A percentile compares a stretch with the other conserved stretches of the same genome.
phyloP scores from a whole-genome alignment of 306 rosid species.

The Trifolium repens region DNA sequence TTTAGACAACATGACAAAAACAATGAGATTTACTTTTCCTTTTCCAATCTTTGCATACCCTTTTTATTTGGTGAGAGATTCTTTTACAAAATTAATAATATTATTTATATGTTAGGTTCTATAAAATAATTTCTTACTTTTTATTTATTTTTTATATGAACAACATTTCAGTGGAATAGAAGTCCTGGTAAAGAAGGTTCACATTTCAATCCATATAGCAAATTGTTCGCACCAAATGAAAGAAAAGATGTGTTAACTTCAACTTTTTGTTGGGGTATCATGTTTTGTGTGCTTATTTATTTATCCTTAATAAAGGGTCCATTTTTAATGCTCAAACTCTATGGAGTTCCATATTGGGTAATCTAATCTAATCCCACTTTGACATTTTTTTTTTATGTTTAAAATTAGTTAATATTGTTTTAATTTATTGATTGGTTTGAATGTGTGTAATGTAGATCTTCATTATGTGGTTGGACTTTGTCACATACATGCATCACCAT shows the following conservation, averaged over 20 bases:
- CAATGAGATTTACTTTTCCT: conserved; percentile 75
- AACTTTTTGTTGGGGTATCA: conserved; percentile 69
- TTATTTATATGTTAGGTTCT: neutral
- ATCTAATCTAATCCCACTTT: conserved; percentile 20
- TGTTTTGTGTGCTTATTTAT: conserved; percentile 61
- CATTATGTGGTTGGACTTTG: conserved; percentile 88
- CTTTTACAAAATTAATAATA: neutral
- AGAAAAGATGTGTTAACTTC: conserved; percentile 71
- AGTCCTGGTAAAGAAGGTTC: conserved; percentile 96
- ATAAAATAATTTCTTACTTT: neutral
- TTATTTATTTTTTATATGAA: conserved; percentile 31
- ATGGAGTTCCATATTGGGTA: conserved; percentile 87
- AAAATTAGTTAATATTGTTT: neutral
- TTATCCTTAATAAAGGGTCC: conserved; percentile 61
- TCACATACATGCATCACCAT: conserved; percentile 95
- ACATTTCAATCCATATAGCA: conserved; percentile 84
- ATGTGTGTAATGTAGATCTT: conserved; percentile 57
- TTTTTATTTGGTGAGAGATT: conserved; percentile 65
- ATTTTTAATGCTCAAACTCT: conserved; percentile 58
- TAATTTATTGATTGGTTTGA: neutral
- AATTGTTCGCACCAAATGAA: conserved; percentile 66
- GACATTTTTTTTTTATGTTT: neutral
- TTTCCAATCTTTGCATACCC: conserved; percentile 90
- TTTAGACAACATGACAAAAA: conserved; percentile 53
- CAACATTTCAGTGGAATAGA: conserved; percentile 73